Evolutionary conservation across 2,329 filamentous ascomycete species (phyloP).

Genomic region (Cordyceps pruinosa): DNA sequence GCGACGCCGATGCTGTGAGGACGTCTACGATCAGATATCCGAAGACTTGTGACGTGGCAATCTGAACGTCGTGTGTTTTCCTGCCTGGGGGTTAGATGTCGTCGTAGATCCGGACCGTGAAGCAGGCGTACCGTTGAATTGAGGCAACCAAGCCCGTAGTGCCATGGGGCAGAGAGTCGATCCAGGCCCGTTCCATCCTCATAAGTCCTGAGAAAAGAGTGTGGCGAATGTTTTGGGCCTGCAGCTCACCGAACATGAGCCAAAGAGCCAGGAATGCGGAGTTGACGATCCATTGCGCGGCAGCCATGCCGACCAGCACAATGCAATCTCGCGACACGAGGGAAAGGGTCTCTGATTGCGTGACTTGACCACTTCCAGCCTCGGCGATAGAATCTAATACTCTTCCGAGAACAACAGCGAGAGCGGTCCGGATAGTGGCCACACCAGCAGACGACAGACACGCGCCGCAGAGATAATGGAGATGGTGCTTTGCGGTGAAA

Average conservation of each 20-base stretch:
- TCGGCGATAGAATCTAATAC: conserved; percentile 66
- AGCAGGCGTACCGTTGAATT: conserved; percentile 55
- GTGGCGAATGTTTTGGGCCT: conserved; percentile 59
- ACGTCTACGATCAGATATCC: conserved; percentile 61
- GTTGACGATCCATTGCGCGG: conserved; percentile 60
- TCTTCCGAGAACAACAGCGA: conserved; percentile 65
- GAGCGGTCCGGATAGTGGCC: conserved; percentile 56
- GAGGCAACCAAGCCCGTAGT: conserved; percentile 63
- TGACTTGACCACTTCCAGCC: conserved; percentile 51
- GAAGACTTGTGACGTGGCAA: conserved; percentile 71
- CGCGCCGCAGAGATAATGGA: conserved; percentile 46
- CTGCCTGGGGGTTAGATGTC: conserved; percentile 36
- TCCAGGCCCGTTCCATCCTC: conserved; percentile 74
- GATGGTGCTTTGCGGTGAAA: conserved; percentile 61
- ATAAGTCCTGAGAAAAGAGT: conserved; percentile 62
- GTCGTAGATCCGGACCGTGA: background rate
- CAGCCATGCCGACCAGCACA: conserved; percentile 56
- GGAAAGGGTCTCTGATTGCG: conserved; percentile 43
- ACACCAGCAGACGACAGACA: conserved; percentile 49
- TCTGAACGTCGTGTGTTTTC: conserved; percentile 74
- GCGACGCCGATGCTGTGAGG: conserved; percentile 56
- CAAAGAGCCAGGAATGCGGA: conserved; percentile 62
- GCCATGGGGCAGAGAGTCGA: conserved; percentile 65
- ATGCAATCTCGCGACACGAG: conserved; percentile 54
- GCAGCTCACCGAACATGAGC: conserved; percentile 73